These are phyloP conservation scores for Aspergillus sp. DNA, from an alignment of 2,329 filamentous ascomycete genomes.

Conservation along the genomic window DNA sequence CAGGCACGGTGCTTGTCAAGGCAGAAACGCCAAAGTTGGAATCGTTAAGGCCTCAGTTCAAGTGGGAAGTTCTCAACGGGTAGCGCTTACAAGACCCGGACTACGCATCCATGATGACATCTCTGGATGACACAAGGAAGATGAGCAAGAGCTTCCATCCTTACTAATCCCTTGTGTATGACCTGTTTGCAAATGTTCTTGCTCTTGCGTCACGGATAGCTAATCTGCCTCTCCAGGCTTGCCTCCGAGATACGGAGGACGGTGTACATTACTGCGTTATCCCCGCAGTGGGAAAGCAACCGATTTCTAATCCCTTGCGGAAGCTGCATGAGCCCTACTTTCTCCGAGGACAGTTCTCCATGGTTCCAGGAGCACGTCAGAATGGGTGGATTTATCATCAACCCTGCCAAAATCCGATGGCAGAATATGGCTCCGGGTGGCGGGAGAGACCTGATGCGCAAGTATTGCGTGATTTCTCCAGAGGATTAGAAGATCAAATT, in stretches of 20 bases:
- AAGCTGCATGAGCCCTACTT: background rate
- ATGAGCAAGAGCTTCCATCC: background rate
- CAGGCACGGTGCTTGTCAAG: background rate
- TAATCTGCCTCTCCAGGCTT: background rate
- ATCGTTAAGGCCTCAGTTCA: background rate
- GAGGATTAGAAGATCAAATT: slow-evolving; percentile 31
- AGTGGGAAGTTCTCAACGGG: background rate
- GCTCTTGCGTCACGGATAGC: slow-evolving; percentile 2
- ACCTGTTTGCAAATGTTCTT: background rate
- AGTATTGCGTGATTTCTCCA: slow-evolving; percentile 42
- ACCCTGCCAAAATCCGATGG: slow-evolving; percentile 7
- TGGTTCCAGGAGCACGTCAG: slow-evolving; percentile 8
- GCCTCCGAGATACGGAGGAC: background rate
- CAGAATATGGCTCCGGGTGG: slow-evolving; percentile 16
- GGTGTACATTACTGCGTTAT: background rate
- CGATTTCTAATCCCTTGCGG: slow-evolving; percentile 8
- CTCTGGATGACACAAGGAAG: background rate
- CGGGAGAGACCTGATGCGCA: slow-evolving; percentile 25
- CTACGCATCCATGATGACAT: background rate
- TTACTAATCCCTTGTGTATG: background rate
- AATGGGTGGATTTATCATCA: slow-evolving; percentile 22
- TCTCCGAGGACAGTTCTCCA: slow-evolving; percentile 9
- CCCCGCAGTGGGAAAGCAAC: background rate
- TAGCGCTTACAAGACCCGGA: background rate
- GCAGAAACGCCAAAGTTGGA: background rate